A percentile compares a stretch with the other conserved stretches of the same genome.
These are phyloP conservation scores for Cymbopogon citratus DNA, from an alignment of 176 grass and related monocot genomes.

Conservation along the genomic window DNA sequence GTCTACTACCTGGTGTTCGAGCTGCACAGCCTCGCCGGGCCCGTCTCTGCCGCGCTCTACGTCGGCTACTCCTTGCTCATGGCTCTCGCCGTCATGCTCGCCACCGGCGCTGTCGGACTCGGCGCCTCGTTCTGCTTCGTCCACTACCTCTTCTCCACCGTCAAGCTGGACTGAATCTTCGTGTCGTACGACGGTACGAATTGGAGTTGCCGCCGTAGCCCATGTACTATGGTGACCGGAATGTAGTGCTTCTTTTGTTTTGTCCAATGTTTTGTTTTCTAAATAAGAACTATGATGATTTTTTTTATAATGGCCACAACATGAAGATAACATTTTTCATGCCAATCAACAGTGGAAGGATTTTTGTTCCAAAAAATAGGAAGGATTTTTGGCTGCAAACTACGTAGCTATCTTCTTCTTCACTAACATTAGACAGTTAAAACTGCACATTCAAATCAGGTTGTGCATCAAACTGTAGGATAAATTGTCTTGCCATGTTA, in stretches of 20 bases:
- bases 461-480: background rate
- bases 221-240: background rate
- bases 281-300: background rate
- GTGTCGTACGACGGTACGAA: background rate
- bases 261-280: background rate
- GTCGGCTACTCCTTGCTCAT: conserved; percentile 69
- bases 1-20: conserved; percentile 69
- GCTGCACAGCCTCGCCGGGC: conserved; percentile 65
- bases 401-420: background rate
- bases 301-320: background rate
- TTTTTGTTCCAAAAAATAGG: background rate
- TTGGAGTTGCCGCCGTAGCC: background rate
- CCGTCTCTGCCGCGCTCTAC: conserved; percentile 57
- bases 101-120: conserved; percentile 64
- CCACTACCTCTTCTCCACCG: conserved; percentile 61
- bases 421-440: background rate
- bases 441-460: background rate
- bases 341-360: background rate
- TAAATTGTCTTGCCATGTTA: background rate
- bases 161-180: conserved; percentile 54
- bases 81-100: conserved; percentile 70
- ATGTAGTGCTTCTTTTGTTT: background rate
- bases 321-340: background rate
- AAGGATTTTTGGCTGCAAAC: background rate
- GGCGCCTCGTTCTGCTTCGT: conserved; percentile 57